Conservation (phyloP, 345 rosid genomes). For the Limnanthes douglasii region DNA sequence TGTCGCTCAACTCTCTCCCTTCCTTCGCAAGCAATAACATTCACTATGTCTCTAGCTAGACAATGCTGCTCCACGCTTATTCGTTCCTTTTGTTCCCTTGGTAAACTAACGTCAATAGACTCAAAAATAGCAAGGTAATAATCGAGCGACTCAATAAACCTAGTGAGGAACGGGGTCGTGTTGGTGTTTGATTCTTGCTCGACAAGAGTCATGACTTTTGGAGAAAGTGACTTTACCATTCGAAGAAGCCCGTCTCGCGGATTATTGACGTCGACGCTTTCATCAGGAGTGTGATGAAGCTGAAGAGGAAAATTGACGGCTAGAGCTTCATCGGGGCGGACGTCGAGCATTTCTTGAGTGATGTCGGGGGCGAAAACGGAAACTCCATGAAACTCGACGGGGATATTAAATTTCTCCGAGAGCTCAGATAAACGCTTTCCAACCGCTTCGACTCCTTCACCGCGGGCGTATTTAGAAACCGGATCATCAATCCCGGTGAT, state of each 20-base stretch:
- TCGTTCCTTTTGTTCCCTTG: conserved; percentile 32
- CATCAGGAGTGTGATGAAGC: conserved; percentile 67
- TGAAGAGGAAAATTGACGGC: conserved; percentile 55
- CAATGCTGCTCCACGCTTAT: conserved; percentile 49
- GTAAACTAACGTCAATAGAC: conserved; percentile 42
- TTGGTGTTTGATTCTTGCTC: conserved; percentile 78
- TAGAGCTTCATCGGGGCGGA: conserved; percentile 51
- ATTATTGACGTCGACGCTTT: conserved; percentile 50
- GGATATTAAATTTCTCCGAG: conserved; percentile 37
- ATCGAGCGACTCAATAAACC: conserved; percentile 46
- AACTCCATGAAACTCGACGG: conserved; percentile 38
- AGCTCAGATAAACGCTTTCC: conserved; percentile 25
- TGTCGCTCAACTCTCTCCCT: conserved; percentile 60
- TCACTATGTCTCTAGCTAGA: conserved; percentile 53
- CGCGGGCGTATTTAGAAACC: conserved; percentile 27
- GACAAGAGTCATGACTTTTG: conserved; percentile 46
- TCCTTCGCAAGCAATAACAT: conserved; percentile 57
- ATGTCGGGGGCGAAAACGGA: conserved; percentile 40
- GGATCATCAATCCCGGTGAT: conserved; percentile 68
- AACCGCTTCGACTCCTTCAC: conserved; percentile 38
- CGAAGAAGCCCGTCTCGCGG: conserved; percentile 64
- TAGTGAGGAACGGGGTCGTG: conserved; percentile 46
- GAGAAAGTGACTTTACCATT: conserved; percentile 46
- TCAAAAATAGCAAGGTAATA: conserved; percentile 57
- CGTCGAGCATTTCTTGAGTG: conserved; percentile 41